phyloP scores from a whole-genome alignment of 352 stramenopile species.

The Globisporangium yorkense region DNA sequence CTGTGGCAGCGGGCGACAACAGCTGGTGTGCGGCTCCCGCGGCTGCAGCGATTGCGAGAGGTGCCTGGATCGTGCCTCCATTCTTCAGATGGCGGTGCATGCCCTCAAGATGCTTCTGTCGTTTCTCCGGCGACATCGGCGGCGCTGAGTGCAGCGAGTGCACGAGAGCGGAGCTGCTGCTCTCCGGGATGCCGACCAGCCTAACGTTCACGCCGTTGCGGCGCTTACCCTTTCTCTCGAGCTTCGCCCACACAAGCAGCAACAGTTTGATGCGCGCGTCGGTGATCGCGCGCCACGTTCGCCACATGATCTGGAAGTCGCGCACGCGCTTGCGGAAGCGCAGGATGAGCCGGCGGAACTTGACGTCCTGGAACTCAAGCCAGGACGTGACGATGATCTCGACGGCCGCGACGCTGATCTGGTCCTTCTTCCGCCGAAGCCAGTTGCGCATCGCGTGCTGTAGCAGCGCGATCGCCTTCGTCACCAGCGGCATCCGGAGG shows the following conservation, averaged over 20 bases:
- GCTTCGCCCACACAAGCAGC: constrained; percentile 53
- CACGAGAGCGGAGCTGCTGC: constrained; percentile 9
- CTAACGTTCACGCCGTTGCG: constrained; percentile 24
- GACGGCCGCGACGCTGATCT: constrained; percentile 19
- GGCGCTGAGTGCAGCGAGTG: constrained; percentile 3
- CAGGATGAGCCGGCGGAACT: constrained; percentile 74
- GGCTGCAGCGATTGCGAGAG: constrained; percentile 15
- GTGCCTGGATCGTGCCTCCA: constrained; percentile 36
- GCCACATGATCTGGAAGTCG: constrained; percentile 72
- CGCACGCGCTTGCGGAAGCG: constrained; percentile 69
- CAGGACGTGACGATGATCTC: constrained; percentile 64
- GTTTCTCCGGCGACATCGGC: constrained; percentile 6
- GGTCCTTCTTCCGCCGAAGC: constrained; percentile 21
- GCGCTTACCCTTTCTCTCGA: constrained; percentile 54
- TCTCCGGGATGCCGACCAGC: not conserved
- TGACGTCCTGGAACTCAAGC: constrained; percentile 80
- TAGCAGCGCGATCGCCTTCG: constrained; percentile 32
- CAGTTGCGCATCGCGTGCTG: constrained; percentile 39
- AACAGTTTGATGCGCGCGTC: constrained; percentile 67
- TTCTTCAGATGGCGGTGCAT: constrained; percentile 63
- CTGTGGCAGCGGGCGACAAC: not conserved
- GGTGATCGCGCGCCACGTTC: constrained; percentile 63
- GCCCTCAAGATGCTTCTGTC: constrained; percentile 37
- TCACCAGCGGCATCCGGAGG: constrained; percentile 34
- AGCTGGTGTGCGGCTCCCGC: not conserved